These are phyloP conservation scores for Vicia sativa DNA, from an alignment of 306 rosid species.

Conservation along the genomic window DNA sequence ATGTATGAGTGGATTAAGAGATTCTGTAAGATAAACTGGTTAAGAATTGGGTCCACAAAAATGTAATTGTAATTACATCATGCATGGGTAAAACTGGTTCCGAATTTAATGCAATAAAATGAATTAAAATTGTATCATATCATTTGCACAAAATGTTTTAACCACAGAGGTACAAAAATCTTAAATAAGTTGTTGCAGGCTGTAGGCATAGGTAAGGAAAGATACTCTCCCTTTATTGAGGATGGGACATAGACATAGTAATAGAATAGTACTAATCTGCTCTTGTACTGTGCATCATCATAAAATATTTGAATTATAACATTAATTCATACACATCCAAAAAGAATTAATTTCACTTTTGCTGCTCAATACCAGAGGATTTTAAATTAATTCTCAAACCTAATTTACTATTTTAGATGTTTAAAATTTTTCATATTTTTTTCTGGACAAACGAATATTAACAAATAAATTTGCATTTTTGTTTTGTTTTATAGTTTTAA, in stretches of 20 bases:
- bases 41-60: conserved; percentile 29
- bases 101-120: conserved; percentile 33
- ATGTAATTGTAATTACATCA: conserved; percentile 39
- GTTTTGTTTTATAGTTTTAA: no score
- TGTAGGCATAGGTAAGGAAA: conserved; percentile 38
- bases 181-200: conserved; percentile 50
- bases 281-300: not conserved
- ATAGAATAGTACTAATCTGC: not conserved
- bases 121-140: conserved; percentile 3
- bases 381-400: no score
- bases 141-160: conserved; percentile 19
- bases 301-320: no score
- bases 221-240: conserved; percentile 40
- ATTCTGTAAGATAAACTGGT: not conserved
- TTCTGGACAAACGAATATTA: no score
- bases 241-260: conserved; percentile 36
- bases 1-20: no score
- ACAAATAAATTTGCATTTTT: no score
- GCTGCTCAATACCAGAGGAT: no score
- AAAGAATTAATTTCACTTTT: no score
- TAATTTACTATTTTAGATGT: no score
- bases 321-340: no score
- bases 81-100: conserved; percentile 42
- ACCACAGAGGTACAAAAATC: conserved; percentile 36
- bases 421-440: no score